Percentiles rank a stretch among this genome's conserved stretches.
Evolutionary conservation across 2,329 filamentous ascomycete genomes (phyloP).

Genomic region (Sphaerulina musiva): DNA sequence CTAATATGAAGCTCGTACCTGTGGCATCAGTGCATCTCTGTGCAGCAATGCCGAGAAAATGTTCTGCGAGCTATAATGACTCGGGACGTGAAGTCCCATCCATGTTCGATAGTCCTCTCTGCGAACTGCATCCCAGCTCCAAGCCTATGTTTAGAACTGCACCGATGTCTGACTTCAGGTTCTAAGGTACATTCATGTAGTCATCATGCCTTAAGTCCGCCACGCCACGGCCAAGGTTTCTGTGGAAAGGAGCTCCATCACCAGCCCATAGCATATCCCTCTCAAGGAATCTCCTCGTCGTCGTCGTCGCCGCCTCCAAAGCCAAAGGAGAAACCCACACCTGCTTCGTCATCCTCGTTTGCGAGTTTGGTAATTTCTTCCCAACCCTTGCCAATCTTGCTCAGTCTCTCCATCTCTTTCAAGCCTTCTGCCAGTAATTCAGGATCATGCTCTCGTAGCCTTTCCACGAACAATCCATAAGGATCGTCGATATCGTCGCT

Average conservation of each 20-base stretch:
- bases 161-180: no score
- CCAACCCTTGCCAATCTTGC: constrained; percentile 72
- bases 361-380: constrained; percentile 63
- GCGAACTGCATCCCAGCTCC: no score
- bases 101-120: no score
- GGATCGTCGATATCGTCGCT: constrained; percentile 63
- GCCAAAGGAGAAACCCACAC: constrained; percentile 56
- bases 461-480: constrained; percentile 66
- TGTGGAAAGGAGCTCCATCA: background rate
- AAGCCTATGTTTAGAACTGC: no score
- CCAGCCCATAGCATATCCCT: background rate
- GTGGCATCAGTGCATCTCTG: background rate
- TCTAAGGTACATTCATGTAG: background rate
- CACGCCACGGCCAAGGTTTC: background rate
- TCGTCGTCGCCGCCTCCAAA: constrained; percentile 53
- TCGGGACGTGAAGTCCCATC: no score
- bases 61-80: no score
- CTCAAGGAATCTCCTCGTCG: constrained; percentile 29
- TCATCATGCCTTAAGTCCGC: background rate
- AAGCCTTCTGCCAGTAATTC: constrained; percentile 61
- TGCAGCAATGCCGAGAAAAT: no score
- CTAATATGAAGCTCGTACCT: background rate
- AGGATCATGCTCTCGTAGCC: constrained; percentile 58
- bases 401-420: constrained; percentile 57
- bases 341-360: constrained; percentile 40